Conservation (phyloP, 1,284 basidiomycete species). For the Butyriboletus appendiculatus region DNA sequence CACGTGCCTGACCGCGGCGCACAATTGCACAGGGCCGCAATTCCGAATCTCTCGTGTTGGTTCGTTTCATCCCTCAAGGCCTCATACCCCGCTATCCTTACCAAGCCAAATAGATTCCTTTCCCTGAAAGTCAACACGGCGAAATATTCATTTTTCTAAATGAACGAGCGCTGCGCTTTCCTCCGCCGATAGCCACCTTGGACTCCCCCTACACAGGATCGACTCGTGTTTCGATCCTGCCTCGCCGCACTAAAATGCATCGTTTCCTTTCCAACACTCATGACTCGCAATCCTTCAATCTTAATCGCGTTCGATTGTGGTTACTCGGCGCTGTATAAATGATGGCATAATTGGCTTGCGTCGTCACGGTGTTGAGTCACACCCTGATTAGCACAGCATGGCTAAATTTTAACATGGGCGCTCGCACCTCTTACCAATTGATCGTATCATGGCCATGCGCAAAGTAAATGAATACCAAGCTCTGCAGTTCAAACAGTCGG, state of each 20-base stretch:
- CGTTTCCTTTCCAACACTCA: constrained; percentile 5
- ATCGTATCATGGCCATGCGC: constrained; percentile 1
- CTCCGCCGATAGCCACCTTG: constrained; percentile 21
- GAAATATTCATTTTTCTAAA: constrained; percentile 8
- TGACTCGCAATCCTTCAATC: constrained; percentile 7
- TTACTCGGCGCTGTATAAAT: neutral
- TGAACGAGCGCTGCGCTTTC: constrained; percentile 9
- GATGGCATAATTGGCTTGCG: neutral
- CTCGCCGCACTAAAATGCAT: constrained; percentile 8
- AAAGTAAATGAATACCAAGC: constrained; percentile 1
- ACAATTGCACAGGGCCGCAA: neutral
- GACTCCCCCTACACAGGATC: neutral
- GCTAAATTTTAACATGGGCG: constrained; percentile 7
- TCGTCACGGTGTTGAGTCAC: constrained; percentile 4
- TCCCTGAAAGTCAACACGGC: constrained; percentile 12
- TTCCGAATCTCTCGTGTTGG: neutral
- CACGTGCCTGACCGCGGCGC: constrained; percentile 22
- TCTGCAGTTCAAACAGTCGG: constrained; percentile 1
- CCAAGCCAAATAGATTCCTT: neutral
- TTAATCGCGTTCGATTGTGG: constrained; percentile 2
- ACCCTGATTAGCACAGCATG: constrained; percentile 23
- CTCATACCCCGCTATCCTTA: constrained; percentile 1
- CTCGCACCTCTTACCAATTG: neutral
- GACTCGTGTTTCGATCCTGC: constrained; percentile 5
- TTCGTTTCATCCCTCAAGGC: constrained; percentile 29